These are phyloP conservation scores for Lepiota brunneoincarnata DNA, from an alignment of 768 basidiomycete genomes.

Conservation along the genomic window DNA sequence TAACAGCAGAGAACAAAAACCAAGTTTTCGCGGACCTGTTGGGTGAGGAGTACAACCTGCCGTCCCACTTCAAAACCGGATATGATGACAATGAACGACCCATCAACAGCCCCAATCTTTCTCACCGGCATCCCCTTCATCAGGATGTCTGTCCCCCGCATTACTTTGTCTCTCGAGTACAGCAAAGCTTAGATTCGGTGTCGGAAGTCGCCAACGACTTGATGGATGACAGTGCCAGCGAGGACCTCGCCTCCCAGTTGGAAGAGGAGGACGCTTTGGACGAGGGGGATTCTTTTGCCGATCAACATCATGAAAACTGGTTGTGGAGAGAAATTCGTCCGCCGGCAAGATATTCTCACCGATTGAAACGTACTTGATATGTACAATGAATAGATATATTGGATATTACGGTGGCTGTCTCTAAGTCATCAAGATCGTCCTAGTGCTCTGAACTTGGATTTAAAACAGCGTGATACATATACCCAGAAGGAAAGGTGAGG, in stretches of 20 bases:
- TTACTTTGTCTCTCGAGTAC: conserved; percentile 4
- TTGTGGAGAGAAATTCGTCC: conserved; percentile 31
- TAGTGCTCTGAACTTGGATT: too few relatives aligned
- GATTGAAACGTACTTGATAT: neutral
- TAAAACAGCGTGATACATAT: too few relatives aligned
- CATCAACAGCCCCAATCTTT: neutral
- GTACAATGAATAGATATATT: too few relatives aligned
- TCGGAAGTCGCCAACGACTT: conserved; percentile 3
- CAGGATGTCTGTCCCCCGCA: conserved; percentile 3
- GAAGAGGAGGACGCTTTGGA: conserved; percentile 42
- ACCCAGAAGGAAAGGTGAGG: too few relatives aligned
- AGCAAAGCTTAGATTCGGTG: neutral
- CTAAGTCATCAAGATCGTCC: too few relatives aligned
- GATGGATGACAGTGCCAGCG: conserved; percentile 23
- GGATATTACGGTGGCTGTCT: too few relatives aligned
- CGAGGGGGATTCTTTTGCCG: conserved; percentile 27
- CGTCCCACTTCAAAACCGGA: conserved; percentile 15
- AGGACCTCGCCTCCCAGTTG: conserved; percentile 32
- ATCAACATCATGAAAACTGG: conserved; percentile 33
- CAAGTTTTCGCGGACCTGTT: conserved; percentile 38
- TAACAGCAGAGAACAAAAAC: conserved; percentile 32
- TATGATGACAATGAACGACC: conserved; percentile 13
- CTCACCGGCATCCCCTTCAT: conserved; percentile 2
- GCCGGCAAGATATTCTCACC: neutral
- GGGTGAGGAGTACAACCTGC: conserved; percentile 8